phyloP scores from a whole-genome alignment of 495 filamentous ascomycete species.

The Neurospora sp. region DNA sequence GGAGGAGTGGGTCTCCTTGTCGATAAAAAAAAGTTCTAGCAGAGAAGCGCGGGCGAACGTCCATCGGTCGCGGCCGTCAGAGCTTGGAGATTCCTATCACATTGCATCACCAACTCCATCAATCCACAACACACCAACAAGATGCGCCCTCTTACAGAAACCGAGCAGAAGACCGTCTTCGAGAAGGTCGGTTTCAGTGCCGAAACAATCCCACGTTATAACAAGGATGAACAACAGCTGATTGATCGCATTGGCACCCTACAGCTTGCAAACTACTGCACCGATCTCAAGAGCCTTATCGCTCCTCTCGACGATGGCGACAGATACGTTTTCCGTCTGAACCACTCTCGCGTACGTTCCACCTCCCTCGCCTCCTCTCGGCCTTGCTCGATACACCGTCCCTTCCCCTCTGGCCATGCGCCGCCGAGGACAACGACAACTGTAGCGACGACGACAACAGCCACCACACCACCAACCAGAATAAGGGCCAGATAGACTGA shows the following conservation, averaged over 20 bases:
- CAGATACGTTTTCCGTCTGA: constrained; percentile 78
- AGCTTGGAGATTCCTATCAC: background rate
- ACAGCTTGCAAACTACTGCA: constrained; percentile 23
- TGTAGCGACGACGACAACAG: background rate
- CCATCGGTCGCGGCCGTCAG: background rate
- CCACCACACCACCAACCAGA: background rate
- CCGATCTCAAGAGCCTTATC: constrained; percentile 63
- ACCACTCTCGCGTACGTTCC: constrained; percentile 34
- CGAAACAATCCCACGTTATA: background rate
- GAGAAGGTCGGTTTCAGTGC: constrained; percentile 38
- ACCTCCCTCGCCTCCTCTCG: constrained; percentile 4
- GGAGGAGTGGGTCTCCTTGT: background rate
- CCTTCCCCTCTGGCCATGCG: constrained; percentile 2
- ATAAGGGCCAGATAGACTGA: background rate
- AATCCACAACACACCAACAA: constrained; percentile 6
- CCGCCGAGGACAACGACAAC: background rate
- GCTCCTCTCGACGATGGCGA: constrained; percentile 58
- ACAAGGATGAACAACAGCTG: background rate
- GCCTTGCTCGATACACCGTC: background rate
- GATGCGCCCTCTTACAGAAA: constrained; percentile 68
- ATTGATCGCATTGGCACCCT: background rate
- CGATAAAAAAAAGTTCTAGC: background rate
- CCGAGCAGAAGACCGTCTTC: constrained; percentile 64
- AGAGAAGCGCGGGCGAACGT: background rate
- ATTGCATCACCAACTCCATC: background rate